A percentile compares a stretch with the other conserved stretches of the same genome.
Evolutionary conservation across 1,284 basidiomycete species (phyloP).

Genomic region (Ustilago tritici): DNA sequence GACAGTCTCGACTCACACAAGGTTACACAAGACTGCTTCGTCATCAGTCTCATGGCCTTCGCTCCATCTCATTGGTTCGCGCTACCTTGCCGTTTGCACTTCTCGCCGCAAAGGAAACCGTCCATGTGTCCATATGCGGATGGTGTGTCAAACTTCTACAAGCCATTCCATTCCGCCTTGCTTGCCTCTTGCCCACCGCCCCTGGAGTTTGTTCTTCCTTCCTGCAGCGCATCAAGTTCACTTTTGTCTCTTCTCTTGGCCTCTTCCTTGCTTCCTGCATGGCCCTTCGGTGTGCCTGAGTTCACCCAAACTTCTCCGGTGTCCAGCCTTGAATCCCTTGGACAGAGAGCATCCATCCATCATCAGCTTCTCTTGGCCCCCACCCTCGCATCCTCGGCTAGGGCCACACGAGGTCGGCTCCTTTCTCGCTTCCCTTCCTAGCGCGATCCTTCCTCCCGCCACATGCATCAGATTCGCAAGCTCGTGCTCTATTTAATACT

Average conservation of each 20-base stretch:
- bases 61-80: conserved; percentile 9
- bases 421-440: conserved; percentile 9
- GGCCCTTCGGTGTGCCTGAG: conserved; percentile 12
- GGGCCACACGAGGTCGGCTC: conserved; percentile 1
- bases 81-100: neutral
- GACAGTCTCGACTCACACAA: neutral
- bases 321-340: too few species aligned
- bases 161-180: neutral
- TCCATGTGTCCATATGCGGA: neutral
- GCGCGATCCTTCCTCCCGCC: conserved; percentile 10
- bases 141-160: conserved; percentile 15
- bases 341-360: neutral
- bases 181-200: neutral
- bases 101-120: neutral
- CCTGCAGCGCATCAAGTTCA: conserved; percentile 25
- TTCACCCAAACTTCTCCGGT: conserved; percentile 17
- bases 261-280: conserved; percentile 12
- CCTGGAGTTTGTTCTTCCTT: conserved; percentile 2
- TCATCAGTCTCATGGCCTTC: neutral
- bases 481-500: conserved; percentile 10
- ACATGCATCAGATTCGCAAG: neutral
- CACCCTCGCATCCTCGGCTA: conserved; percentile 1
- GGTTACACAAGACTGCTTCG: neutral
- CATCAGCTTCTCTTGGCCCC: neutral
- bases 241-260: conserved; percentile 14